Evolutionary conservation across 768 basidiomycete genomes (phyloP), one percentile per base, ranked within the genome.

Genomic region (Mrakia blollopis): DNA sequence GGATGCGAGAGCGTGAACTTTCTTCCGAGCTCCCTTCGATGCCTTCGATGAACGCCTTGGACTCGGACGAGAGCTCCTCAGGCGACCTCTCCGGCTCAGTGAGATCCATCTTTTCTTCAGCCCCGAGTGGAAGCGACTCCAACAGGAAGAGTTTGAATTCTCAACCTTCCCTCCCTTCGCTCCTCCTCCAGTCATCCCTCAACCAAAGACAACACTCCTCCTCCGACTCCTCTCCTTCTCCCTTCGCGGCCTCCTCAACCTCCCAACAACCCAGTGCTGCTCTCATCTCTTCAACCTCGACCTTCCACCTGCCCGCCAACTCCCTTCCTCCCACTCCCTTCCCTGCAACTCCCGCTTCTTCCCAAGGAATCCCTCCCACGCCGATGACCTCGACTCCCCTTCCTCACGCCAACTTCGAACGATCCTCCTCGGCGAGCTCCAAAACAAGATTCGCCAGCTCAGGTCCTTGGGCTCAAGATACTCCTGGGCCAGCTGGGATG

Each of bases 301-400:
- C 63, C 32, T 37, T 67, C 37, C 63, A 39, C 5, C 8, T 39
- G 3, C 65, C 35, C 30, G 5, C 28, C 18, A 39, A 18, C 35
- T 39, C 39, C 1, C 18, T 3, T n/a, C 35, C 25, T 16, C 7
- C 37, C 21, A 41, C 65, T 23, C 25, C 37, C 39, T 41, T 68
- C 32, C 65, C 65, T 1, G 65, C 35, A 35, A 68, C 65, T 23
- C 37, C 65, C 1, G 65, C 35, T 8, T 35, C 35, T 5, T 68
- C 65, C 16, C 62, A 65, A 50, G 61, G 62, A 10, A 28, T 63
- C 73, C 60, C 63, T 63, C 32, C 41, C 30, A 63, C 62, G 9
- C 73, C 73, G 0, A 47, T 63, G 11, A 50, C 73, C 18, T 74
- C 73, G 44, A 74, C 73, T 9, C 73, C 73, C 16, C 73, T 47